Evolutionary conservation across 1,284 basidiomycete genomes (phyloP).

Genomic region (Mycosarcoma mackinlayi): DNA sequence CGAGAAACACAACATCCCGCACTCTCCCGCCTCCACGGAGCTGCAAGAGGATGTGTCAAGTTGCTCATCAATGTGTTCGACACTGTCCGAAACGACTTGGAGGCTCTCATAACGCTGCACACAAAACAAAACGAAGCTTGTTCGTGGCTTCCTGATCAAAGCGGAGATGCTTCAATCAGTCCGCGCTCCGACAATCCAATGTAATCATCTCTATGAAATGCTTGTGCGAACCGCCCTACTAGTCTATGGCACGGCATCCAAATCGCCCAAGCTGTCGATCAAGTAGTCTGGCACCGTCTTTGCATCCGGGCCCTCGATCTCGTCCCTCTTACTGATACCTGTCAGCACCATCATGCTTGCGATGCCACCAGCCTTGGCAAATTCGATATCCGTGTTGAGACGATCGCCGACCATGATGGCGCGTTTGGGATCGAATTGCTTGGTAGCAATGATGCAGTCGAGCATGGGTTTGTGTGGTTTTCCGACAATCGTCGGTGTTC

Average conservation of each 20-base stretch:
- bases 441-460: constrained; percentile 91
- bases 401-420: constrained; percentile 97
- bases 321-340: constrained; percentile 71
- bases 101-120: too few relatives aligned
- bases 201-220: background rate
- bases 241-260: constrained; percentile 50
- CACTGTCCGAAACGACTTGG: too few relatives aligned
- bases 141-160: too few relatives aligned
- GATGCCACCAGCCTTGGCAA: constrained; percentile 86
- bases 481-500: constrained; percentile 81
- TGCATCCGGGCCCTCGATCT: constrained; percentile 72
- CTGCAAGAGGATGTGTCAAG: too few relatives aligned
- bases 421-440: constrained; percentile 75
- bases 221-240: background rate
- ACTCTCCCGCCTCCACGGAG: too few relatives aligned
- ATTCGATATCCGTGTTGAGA: constrained; percentile 91
- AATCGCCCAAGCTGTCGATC: constrained; percentile 58
- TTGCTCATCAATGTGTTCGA: too few relatives aligned
- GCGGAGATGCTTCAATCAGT: too few relatives aligned
- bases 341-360: constrained; percentile 90
- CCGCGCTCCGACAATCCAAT: too few relatives aligned
- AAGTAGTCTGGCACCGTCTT: constrained; percentile 64
- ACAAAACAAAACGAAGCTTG: too few relatives aligned
- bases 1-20: too few relatives aligned
- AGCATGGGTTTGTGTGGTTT: constrained; percentile 93